Evolutionary conservation across 2,329 filamentous ascomycete genomes (phyloP).

Genomic region (Fusarium buharicum): DNA sequence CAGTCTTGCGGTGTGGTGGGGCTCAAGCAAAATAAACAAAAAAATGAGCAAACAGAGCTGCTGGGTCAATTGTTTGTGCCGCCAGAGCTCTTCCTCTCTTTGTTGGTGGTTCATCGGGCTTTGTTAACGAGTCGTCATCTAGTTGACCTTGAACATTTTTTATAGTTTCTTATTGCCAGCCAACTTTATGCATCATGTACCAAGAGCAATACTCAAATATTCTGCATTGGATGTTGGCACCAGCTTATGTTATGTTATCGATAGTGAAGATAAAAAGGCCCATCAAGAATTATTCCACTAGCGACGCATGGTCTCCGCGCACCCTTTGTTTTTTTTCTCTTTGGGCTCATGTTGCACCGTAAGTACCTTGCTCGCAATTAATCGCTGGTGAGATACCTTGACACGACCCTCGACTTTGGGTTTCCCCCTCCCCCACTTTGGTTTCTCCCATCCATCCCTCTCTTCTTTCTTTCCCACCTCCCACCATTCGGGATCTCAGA

Average conservation of each 20-base stretch:
- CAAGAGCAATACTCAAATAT: background rate
- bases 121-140: too few relatives aligned
- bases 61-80: constrained; percentile 9
- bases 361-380: constrained; percentile 26
- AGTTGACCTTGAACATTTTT: background rate
- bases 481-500: constrained; percentile 41
- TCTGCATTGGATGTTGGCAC: too few relatives aligned
- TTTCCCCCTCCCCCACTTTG: constrained; percentile 44
- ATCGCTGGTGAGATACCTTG: constrained; percentile 17
- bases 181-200: background rate
- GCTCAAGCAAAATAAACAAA: constrained; percentile 11
- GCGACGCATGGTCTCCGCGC: constrained; percentile 27
- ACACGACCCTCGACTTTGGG: constrained; percentile 30
- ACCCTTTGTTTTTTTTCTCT: constrained; percentile 36
- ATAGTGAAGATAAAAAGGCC: constrained; percentile 13
- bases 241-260: background rate
- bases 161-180: constrained; percentile 7
- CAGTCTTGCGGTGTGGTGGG: constrained; percentile 26
- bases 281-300: constrained; percentile 29
- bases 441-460: constrained; percentile 42
- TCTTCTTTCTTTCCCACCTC: constrained; percentile 41
- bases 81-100: background rate
- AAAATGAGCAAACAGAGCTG: background rate
- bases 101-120: background rate
- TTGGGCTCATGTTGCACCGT: constrained; percentile 22